A percentile compares a stretch with the other conserved stretches of the same genome.
Evolutionary conservation across 768 basidiomycete species (phyloP).

Genomic region (Lactarius quietus): DNA sequence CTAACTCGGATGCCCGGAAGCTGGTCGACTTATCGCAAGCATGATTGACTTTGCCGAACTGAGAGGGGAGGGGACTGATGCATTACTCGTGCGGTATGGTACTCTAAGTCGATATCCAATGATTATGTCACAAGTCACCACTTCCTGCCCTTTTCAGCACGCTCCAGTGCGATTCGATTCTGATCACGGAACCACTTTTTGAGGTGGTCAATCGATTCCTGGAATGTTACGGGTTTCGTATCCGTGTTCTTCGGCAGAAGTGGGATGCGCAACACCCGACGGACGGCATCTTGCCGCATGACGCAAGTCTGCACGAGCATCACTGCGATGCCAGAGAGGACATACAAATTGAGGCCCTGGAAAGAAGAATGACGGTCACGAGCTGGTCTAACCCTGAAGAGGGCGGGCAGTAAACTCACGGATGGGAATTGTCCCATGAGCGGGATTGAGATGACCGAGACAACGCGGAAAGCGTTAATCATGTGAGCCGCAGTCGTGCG

Average conservation of each 20-base stretch:
- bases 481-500: constrained; percentile 23
- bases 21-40: not conserved
- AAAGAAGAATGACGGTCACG: not conserved
- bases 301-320: constrained; percentile 47
- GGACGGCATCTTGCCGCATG: constrained; percentile 42
- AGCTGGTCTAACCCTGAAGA: not conserved
- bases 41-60: not conserved
- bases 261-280: constrained; percentile 38
- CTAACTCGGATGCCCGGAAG: not conserved
- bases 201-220: constrained; percentile 23
- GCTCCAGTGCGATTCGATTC: constrained; percentile 12
- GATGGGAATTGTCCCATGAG: constrained; percentile 59
- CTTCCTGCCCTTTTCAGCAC: constrained; percentile 17
- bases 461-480: constrained; percentile 32
- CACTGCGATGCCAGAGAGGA: constrained; percentile 47
- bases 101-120: not conserved
- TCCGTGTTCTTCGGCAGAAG: constrained; percentile 20
- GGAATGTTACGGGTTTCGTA: constrained; percentile 20
- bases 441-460: constrained; percentile 45
- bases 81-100: not conserved
- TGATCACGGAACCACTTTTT: constrained; percentile 24
- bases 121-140: constrained; percentile 2
- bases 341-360: constrained; percentile 58
- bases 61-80: not conserved
- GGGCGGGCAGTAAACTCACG: constrained; percentile 43